Evolutionary conservation across 805 yeast genomes (phyloP).

Genomic region (Pichia nanzhaoensis): DNA sequence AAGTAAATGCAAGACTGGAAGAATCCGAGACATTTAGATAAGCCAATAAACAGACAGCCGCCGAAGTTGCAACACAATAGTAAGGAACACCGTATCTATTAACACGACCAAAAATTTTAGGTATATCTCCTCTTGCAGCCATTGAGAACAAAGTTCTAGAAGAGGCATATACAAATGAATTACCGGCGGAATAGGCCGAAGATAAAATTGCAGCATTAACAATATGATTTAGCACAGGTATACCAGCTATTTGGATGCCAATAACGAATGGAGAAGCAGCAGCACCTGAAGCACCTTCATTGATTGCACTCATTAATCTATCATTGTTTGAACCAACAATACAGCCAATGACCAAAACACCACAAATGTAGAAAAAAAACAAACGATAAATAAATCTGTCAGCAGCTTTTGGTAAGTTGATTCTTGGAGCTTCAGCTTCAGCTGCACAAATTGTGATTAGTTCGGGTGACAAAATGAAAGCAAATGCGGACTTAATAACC

Average conservation of each 20-base stretch:
- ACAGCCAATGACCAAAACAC: slow-evolving; percentile 52
- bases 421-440: slow-evolving; percentile 55
- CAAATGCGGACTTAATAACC: slow-evolving; percentile 57
- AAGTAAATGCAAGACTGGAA: slow-evolving; percentile 48
- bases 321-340: slow-evolving; percentile 50
- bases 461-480: slow-evolving; percentile 62
- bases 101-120: slow-evolving; percentile 28
- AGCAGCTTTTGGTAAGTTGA: slow-evolving; percentile 56
- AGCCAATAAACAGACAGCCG: slow-evolving; percentile 39
- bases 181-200: slow-evolving; percentile 50
- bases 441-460: slow-evolving; percentile 47
- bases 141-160: slow-evolving; percentile 37
- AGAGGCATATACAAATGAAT: slow-evolving; percentile 35
- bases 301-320: slow-evolving; percentile 38
- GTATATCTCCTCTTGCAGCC: slow-evolving; percentile 36
- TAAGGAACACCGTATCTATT: slow-evolving; percentile 54
- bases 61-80: slow-evolving; percentile 37
- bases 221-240: slow-evolving; percentile 51
- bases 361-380: slow-evolving; percentile 51
- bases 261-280: slow-evolving; percentile 62
- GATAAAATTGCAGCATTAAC: slow-evolving; percentile 56
- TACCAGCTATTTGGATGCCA: slow-evolving; percentile 56
- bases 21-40: slow-evolving; percentile 49
- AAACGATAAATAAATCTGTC: slow-evolving; percentile 54
- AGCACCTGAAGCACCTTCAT: slow-evolving; percentile 43